Base-by-base conservation (phyloP, 768 basidiomycete genomes). In the Calocera viscosa region DNA sequence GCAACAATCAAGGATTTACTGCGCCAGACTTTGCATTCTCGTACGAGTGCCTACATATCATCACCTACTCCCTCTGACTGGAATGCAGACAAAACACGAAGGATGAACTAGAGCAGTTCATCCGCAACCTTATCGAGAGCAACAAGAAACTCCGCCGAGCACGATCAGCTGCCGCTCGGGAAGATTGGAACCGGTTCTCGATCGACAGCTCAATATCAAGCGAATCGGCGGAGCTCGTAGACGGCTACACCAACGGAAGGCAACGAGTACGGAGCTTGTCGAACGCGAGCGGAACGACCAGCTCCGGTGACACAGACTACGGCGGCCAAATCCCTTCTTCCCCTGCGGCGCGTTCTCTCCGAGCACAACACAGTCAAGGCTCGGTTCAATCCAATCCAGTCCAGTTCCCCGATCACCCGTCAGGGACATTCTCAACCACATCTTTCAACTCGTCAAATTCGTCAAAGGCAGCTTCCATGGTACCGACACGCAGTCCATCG, bases 1-100 rank as follows among this genome's bases (percentile, higher is more conserved):
- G 88, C 69, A 97, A 97, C 74, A 92, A 93, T 68, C 86, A 91
- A 69, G 93, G 93, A 0, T 96, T 93, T 74, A 91, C 90, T 11
- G 88, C 94, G 11, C 86, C 87, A 0, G 94, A 97, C 77, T 96
- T 94, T 75, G 91, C 94, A 17, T 96, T 91, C 75, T 90, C 89
- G 84, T 90, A 73, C 68, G n/a, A n/a, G 87, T 81, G 66, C 53
- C 40, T 43, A 24, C 34, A 19, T 19, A 66, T 19, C 16, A 65
- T 66, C 22, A 64, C 47, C 70, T 70, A 70, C 72, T 72, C 28
- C 71, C 67, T 47, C 70, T 47, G 65, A 39, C 53, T 12, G 41
- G 22, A 35, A 35, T 66, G 49, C 70, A 92, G 90, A 49, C 85
- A 82, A 72, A 87, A 80, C 72, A 92, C 89, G 1, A 81, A 82